Evolutionary conservation across 179 eudicot species (phyloP), one percentile per base, ranked within the genome.

Genomic region (Actinidia chinensis): DNA sequence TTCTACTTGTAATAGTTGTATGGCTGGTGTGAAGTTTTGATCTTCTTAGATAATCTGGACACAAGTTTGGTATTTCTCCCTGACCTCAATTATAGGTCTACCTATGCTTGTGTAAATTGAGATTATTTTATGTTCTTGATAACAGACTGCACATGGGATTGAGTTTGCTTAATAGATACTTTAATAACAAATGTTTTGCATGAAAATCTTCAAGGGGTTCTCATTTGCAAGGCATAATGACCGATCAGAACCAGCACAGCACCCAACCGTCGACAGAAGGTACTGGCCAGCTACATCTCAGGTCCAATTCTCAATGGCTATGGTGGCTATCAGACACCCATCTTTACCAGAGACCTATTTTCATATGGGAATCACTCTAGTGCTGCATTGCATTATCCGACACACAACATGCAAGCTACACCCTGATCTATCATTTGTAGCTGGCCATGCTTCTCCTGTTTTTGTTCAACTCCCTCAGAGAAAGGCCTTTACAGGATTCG

Each of bases 401-500:
- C 54, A 2, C 77, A 40, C n/a, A 50, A 36, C 72, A 8, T 79
- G 71, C 72, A 44, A 40, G 40, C 79, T 42, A 67, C 73, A n/a
- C 65, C 18, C 14, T 12, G 79, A 77, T 58, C 66, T 77, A 25
- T 76, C 79, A 6, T 52, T 68, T 65, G 74, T 65, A 40, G 46
- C 78, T 12, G 78, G 78, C 36, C 50, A 79, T 73, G 72, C 83
- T 71, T 75, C 83, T 3, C 83, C 83, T 28, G 79, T 80, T 18
- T 80, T 80, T 68, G 75, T 80, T 43, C 79, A 75, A 68, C 83
- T 43, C 83, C 83, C 9, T 5, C 79, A 2, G 83, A 80, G 79
- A 80, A 80, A 69, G 83, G 83, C 2, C 2, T 59, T 15, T n/a
- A 69, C 28, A 2, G 43, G 75, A 43, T 80, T 80, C 47, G 83